Base-by-base conservation (phyloP, 2,329 filamentous ascomycete species). In the Leptographium flavum region DNA sequence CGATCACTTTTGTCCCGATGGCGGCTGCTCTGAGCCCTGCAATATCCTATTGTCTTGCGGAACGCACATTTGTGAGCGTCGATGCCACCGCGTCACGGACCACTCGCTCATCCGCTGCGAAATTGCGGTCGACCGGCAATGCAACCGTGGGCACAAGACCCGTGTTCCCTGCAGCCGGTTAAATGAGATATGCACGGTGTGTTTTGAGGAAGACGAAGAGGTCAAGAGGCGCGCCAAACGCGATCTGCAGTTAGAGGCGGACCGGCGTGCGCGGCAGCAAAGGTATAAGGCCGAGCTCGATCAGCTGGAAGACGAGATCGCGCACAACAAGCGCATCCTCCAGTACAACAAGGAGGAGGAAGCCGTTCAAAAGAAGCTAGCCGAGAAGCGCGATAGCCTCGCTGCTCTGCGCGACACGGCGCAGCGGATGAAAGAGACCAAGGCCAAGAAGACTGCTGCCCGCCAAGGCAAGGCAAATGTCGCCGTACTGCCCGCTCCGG, bases 11-110 rank as follows among this genome's bases (percentile, higher is more conserved):
- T 81, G 74, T 33, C 82, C 82, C 0, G 80, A 87, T 55, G 83
- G 83, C 5, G 83, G 83, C 0, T 87, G 83, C 50, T 62, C 63
- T 0, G 64, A 75, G 41, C 66, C 65, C 19, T 87, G 83, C 56
- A 66, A 63, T 2, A 60, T 53, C 0, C 53, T 57, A 2, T 61
- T 86, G 2, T 64, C 56, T 2, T 87, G 82, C 45, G 69, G 69
- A 0, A 32, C 68, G 1, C 82, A 87, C 50, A 54, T 54, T 0
- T 87, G 83, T 52, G 62, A 64, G 0, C 66, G 63, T 0, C 65
- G 66, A 7, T 88, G 83, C 47, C 83, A 88, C 58, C 68, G 72
- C 0, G 50, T 80, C 0, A 53, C 56, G 0, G 70, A 84, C 46
- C 79, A 84, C 53, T 71, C 69, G 0, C 68, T 71, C 39, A 47